These are phyloP conservation scores for Trebouxia gelatinosa DNA, from an alignment of 163 green algal genomes.

Conservation along the genomic window DNA sequence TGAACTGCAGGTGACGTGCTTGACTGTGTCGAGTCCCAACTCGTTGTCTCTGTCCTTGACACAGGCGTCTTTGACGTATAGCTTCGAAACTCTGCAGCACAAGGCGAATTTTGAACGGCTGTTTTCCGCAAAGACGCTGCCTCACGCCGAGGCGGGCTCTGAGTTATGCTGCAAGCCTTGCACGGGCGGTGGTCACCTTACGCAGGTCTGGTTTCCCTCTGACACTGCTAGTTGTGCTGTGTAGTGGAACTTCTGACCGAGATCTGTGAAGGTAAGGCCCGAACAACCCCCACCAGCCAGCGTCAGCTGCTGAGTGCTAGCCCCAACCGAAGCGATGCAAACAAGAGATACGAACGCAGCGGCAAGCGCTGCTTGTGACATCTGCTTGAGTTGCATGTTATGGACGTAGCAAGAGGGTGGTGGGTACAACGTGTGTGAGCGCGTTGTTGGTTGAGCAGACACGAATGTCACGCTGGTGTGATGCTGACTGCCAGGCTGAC, in stretches of 20 bases:
- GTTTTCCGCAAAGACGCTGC: no score
- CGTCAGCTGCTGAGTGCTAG: neutral
- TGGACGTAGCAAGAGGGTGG: no score
- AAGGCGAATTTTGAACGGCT: neutral
- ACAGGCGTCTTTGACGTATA: constrained; percentile 16
- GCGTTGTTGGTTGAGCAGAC: no score
- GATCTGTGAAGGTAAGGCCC: neutral
- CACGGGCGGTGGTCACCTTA: no score
- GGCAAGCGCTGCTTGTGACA: neutral
- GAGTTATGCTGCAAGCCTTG: no score
- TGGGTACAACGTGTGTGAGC: no score
- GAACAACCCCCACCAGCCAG: neutral
- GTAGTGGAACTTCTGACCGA: constrained; percentile 18
- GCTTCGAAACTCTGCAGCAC: constrained; percentile 8
- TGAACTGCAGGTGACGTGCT: neutral
- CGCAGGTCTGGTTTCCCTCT: neutral
- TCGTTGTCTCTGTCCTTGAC: constrained; percentile 13
- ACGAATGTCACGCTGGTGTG: no score
- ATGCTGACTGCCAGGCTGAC: no score
- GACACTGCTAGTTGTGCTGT: neutral
- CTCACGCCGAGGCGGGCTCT: no score
- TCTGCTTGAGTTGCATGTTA: neutral
- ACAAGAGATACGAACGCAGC: neutral
- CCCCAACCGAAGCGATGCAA: no score
- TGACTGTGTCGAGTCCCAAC: constrained; percentile 11